Conservation (phyloP, 1,139 yeast species). For the Williopsis jadinii region DNA sequence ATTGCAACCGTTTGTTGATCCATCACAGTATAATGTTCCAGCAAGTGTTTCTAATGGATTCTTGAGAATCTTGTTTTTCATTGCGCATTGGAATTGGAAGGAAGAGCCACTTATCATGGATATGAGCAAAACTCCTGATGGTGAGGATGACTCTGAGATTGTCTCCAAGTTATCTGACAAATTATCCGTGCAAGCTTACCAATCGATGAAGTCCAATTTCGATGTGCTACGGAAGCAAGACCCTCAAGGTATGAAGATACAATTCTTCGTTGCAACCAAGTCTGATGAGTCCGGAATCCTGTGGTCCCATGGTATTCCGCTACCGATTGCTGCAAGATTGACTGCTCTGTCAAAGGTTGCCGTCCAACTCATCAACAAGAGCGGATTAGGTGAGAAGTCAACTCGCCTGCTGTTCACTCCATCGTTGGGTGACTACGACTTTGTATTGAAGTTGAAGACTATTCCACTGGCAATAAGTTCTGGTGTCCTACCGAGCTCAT, state of each 20-base stretch:
- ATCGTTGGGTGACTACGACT: constrained; percentile 77
- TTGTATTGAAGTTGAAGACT: constrained; percentile 55
- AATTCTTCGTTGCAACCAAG: constrained; percentile 74
- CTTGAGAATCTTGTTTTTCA: constrained; percentile 59
- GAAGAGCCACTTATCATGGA: constrained; percentile 80
- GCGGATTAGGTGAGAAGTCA: constrained; percentile 39
- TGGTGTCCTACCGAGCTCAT: constrained; percentile 44
- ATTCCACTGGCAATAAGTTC: constrained; percentile 39
- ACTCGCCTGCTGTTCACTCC: constrained; percentile 66
- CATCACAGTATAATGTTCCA: constrained; percentile 77
- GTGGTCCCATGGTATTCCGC: constrained; percentile 67
- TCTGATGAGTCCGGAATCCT: constrained; percentile 78
- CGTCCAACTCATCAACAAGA: constrained; percentile 39
- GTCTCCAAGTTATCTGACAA: constrained; percentile 47
- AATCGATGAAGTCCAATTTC: constrained; percentile 58
- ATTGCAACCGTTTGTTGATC: constrained; percentile 77
- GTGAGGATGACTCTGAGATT: constrained; percentile 29
- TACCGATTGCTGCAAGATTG: constrained; percentile 80
- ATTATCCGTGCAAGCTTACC: constrained; percentile 55
- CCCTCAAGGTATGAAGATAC: constrained; percentile 74
- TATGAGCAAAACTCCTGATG: constrained; percentile 47
- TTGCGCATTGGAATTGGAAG: constrained; percentile 91
- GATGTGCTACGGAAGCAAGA: constrained; percentile 62
- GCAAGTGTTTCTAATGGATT: constrained; percentile 77
- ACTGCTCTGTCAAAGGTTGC: constrained; percentile 86